phyloP scores from a whole-genome alignment of 208 protist genomes.

The Borovskyia barvae region DNA sequence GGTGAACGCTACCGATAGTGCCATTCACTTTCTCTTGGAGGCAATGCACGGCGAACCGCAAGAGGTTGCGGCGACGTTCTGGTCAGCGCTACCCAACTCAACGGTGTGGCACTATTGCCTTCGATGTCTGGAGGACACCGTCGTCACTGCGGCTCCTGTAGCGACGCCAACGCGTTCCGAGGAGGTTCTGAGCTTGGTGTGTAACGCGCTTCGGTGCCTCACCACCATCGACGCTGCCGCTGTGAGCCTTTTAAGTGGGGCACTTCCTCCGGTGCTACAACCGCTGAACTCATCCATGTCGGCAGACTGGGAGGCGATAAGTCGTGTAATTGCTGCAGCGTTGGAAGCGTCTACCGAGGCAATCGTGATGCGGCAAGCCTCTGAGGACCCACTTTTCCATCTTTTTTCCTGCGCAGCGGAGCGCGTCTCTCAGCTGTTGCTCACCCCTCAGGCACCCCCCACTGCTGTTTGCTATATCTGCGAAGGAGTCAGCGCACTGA shows the following conservation, averaged over 20 bases:
- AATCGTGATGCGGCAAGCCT: conserved; percentile 41
- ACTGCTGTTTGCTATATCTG: conserved; percentile 45
- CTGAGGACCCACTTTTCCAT: conserved; percentile 37
- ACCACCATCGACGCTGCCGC: conserved; percentile 41
- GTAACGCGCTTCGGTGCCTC: conserved; percentile 51
- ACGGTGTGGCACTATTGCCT: conserved; percentile 48
- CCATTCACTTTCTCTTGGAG: conserved; percentile 47
- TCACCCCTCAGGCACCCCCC: conserved; percentile 3
- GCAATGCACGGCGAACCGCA: conserved; percentile 48
- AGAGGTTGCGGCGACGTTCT: conserved; percentile 54
- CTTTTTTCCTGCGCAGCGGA: conserved; percentile 45
- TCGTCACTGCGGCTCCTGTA: background rate
- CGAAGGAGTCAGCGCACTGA: conserved; percentile 66
- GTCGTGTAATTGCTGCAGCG: conserved; percentile 43
- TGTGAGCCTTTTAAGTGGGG: conserved; percentile 35
- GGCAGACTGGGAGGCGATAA: conserved; percentile 24
- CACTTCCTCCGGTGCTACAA: conserved; percentile 35
- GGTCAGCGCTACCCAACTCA: conserved; percentile 40
- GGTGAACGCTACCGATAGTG: conserved; percentile 29
- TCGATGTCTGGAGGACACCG: conserved; percentile 9
- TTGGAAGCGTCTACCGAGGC: conserved; percentile 57
- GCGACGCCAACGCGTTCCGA: background rate
- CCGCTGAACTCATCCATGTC: background rate
- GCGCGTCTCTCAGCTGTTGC: conserved; percentile 35
- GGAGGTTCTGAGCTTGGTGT: conserved; percentile 29